Conservation (phyloP, 495 filamentous ascomycete genomes). For the Penicillium malachiteum region DNA sequence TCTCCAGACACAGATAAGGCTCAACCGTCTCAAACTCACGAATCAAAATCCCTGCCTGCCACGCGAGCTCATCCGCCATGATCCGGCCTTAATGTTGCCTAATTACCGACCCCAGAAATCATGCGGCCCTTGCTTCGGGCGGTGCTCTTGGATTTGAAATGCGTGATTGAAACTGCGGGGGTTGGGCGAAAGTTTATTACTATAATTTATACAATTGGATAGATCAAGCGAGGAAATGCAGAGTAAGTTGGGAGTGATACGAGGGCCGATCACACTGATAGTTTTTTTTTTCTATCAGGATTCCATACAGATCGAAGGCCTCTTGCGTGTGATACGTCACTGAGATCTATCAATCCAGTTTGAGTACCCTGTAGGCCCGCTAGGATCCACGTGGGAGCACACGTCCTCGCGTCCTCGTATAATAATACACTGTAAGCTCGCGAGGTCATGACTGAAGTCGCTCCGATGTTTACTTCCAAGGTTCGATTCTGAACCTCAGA, state of each 20-base stretch:
- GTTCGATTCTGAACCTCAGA: too few species aligned
- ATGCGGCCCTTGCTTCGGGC: too few species aligned
- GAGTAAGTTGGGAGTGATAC: too few species aligned
- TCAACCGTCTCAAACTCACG: conserved; percentile 6
- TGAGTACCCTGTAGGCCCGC: neutral
- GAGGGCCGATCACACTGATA: neutral
- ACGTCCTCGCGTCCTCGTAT: neutral
- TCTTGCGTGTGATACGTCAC: conserved; percentile 1
- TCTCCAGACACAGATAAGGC: neutral
- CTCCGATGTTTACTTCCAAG: too few species aligned
- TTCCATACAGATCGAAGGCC: neutral
- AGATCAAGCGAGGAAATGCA: too few species aligned
- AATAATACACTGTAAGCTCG: neutral
- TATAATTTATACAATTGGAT: too few species aligned
- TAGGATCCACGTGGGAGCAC: neutral
- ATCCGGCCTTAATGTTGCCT: conserved; percentile 1
- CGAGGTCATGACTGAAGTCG: too few species aligned
- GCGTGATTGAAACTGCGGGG: too few species aligned
- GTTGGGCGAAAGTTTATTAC: too few species aligned
- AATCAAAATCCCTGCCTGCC: neutral
- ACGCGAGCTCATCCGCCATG: conserved; percentile 10
- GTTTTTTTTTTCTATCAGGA: neutral
- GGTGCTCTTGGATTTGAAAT: too few species aligned
- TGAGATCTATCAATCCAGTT: neutral
- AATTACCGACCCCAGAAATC: too few species aligned